A percentile compares a stretch with the other conserved stretches of the same genome.
Conservation (phyloP, 2,329 filamentous ascomycete genomes). For the Chalara sp. region DNA sequence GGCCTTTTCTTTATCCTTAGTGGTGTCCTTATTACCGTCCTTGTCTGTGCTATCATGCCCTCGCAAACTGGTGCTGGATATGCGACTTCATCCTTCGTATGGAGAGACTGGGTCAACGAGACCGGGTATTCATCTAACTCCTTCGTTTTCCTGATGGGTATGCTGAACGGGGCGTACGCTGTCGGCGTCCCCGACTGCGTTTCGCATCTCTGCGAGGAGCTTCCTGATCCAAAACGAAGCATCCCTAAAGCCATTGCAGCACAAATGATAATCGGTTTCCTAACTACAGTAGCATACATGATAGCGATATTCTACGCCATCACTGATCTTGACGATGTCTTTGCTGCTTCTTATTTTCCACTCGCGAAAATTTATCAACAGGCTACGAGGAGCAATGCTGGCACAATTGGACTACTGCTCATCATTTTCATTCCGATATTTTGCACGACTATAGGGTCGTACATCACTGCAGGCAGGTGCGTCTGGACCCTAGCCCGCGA, state of each 20-base stretch:
- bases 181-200: slow-evolving; percentile 61
- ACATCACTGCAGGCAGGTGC: slow-evolving; percentile 54
- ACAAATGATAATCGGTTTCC: slow-evolving; percentile 42
- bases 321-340: slow-evolving; percentile 45
- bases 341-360: slow-evolving; percentile 48
- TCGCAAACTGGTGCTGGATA: slow-evolving; percentile 34
- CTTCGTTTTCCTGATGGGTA: slow-evolving; percentile 51
- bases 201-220: slow-evolving; percentile 60
- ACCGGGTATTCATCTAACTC: slow-evolving; percentile 41
- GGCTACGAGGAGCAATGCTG: slow-evolving; percentile 43
- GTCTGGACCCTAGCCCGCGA: slow-evolving; percentile 57
- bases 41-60: slow-evolving; percentile 45
- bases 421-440: slow-evolving; percentile 48
- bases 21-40: slow-evolving; percentile 44
- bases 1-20: slow-evolving; percentile 40
- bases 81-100: slow-evolving; percentile 35
- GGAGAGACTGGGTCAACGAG: slow-evolving; percentile 37
- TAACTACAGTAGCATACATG: slow-evolving; percentile 45
- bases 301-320: slow-evolving; percentile 52
- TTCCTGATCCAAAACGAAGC: slow-evolving; percentile 43
- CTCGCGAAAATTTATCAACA: slow-evolving; percentile 61
- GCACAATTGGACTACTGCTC: slow-evolving; percentile 44
- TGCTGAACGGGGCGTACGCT: slow-evolving; percentile 62
- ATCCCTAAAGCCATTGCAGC: slow-evolving; percentile 47
- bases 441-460: slow-evolving; percentile 46